These are phyloP conservation scores for Atkinsonella hypoxylon DNA, from an alignment of 2,329 filamentous ascomycete genomes.

Conservation along the genomic window DNA sequence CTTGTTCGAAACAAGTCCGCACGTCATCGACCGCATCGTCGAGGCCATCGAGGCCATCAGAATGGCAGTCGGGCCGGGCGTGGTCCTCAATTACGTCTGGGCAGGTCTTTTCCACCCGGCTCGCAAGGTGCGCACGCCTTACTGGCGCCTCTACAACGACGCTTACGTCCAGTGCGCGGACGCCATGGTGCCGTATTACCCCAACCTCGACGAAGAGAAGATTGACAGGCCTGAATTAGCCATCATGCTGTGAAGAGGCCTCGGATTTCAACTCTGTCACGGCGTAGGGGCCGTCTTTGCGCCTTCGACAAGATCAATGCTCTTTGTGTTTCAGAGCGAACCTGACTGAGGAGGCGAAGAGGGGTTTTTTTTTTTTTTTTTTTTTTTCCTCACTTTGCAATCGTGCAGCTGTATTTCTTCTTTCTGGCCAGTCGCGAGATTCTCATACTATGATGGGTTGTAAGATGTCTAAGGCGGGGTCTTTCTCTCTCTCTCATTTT, in stretches of 20 bases:
- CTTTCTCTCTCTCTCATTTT: background rate
- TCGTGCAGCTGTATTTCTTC: too few species aligned
- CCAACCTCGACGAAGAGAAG: constrained; percentile 69
- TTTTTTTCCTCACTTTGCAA: background rate
- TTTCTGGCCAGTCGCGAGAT: too few species aligned
- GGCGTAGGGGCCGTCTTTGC: background rate
- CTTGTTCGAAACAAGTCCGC: constrained; percentile 92
- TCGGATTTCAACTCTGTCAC: background rate
- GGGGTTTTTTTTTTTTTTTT: too few species aligned
- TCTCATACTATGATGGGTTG: background rate
- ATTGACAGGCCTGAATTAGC: constrained; percentile 69
- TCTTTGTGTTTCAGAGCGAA: background rate
- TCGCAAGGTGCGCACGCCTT: constrained; percentile 84
- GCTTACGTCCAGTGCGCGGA: constrained; percentile 91
- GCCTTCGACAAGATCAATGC: background rate
- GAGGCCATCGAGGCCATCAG: constrained; percentile 95
- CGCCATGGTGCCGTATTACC: constrained; percentile 93
- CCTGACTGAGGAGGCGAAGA: background rate
- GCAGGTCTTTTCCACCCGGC: constrained; percentile 95
- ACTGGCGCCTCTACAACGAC: constrained; percentile 96
- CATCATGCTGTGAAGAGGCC: constrained; percentile 57
- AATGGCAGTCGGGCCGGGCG: constrained; percentile 81
- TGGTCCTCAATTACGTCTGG: constrained; percentile 98
- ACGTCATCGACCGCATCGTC: constrained; percentile 96
- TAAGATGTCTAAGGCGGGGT: background rate